phyloP scores from a whole-genome alignment of 2,329 filamentous ascomycete species.

The Scytalidium lignicola region DNA sequence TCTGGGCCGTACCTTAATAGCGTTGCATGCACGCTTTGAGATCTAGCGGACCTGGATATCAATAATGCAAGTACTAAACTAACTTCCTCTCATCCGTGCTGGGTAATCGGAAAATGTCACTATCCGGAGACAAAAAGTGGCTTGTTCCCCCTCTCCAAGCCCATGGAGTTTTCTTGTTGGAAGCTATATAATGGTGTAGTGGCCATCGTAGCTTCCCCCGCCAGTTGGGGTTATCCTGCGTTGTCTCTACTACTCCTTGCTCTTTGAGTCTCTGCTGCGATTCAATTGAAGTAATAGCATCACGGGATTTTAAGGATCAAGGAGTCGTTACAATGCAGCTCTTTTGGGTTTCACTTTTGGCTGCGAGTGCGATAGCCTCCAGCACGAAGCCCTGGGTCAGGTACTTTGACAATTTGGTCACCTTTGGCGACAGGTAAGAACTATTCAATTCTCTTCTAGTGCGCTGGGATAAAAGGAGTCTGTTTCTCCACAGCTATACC shows the following conservation, averaged over 20 bases:
- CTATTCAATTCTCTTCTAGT: too few relatives aligned
- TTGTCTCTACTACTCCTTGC: too few relatives aligned
- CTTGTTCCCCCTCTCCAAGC: neutral
- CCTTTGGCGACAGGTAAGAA: slow-evolving; percentile 65
- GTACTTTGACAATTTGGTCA: slow-evolving; percentile 57
- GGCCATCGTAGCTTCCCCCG: too few relatives aligned
- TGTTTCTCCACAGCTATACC: neutral
- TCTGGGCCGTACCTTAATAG: neutral
- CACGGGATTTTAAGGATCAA: neutral
- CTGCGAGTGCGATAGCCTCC: slow-evolving; percentile 6
- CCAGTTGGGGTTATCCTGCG: too few relatives aligned
- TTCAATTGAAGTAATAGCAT: neutral
- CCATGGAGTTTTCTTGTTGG: neutral
- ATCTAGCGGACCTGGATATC: too few relatives aligned
- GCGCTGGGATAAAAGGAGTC: neutral
- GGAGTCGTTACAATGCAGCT: slow-evolving; percentile 7
- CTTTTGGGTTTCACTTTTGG: slow-evolving; percentile 4
- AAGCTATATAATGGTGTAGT: neutral
- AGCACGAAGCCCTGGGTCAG: slow-evolving; percentile 24
- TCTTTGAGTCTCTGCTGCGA: too few relatives aligned
- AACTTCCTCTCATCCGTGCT: neutral
- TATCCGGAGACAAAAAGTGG: neutral
- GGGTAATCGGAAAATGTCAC: neutral
- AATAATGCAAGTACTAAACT: neutral
- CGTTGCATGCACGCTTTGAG: neutral